phyloP scores from a whole-genome alignment of 2,329 filamentous ascomycete genomes.

The Canariomyces notabilis region DNA sequence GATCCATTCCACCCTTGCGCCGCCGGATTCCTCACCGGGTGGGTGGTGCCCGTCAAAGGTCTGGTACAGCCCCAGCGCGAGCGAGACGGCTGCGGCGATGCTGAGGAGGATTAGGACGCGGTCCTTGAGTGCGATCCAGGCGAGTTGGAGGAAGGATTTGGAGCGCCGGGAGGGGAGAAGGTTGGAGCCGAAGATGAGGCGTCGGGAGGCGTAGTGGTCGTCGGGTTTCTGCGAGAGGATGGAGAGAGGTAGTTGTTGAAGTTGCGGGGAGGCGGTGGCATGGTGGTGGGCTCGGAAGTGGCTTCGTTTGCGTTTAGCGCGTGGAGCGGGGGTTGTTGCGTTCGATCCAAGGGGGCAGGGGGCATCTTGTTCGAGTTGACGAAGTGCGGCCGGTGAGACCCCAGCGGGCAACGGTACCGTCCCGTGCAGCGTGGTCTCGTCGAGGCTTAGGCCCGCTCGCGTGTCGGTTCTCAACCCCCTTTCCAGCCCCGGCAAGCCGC shows the following conservation, averaged over 20 bases:
- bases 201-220: neutral
- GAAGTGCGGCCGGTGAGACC: too few relatives aligned
- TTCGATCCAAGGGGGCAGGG: too few relatives aligned
- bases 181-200: neutral
- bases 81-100: conserved; percentile 61
- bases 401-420: neutral
- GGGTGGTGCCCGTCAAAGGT: conserved; percentile 48
- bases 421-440: conserved; percentile 46
- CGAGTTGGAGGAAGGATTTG: conserved; percentile 33
- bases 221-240: neutral
- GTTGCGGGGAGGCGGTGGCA: too few relatives aligned
- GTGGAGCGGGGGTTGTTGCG: too few relatives aligned
- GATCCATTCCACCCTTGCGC: neutral
- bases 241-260: neutral
- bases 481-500: conserved; percentile 66
- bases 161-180: conserved; percentile 1
- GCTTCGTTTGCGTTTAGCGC: too few relatives aligned
- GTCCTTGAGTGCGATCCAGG: conserved; percentile 70
- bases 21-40: conserved; percentile 41
- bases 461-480: conserved; percentile 64
- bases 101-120: conserved; percentile 67
- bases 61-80: conserved; percentile 66
- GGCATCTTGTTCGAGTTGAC: too few relatives aligned
- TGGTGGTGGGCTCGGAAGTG: too few relatives aligned
- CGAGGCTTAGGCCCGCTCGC: conserved; percentile 59